These are phyloP conservation scores for Ustulina deusta DNA, from an alignment of 2,329 filamentous ascomycete genomes.

Conservation along the genomic window DNA sequence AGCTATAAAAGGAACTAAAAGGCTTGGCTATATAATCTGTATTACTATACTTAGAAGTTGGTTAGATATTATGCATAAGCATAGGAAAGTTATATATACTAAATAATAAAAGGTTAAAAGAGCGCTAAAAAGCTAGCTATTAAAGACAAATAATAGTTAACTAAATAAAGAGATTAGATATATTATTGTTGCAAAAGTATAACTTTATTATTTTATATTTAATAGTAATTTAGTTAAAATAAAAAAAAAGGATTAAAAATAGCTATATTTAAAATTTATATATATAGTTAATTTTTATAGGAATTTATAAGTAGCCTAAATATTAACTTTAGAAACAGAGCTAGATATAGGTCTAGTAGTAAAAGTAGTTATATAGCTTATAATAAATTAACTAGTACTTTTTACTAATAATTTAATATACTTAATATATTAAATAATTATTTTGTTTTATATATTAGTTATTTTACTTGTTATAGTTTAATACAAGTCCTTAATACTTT, in stretches of 20 bases:
- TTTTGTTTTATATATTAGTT: too few relatives aligned
- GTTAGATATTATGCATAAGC: neutral
- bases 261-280: constrained; percentile 7
- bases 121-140: neutral
- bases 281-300: neutral
- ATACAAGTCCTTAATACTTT: too few relatives aligned
- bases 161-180: neutral
- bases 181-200: constrained; percentile 7
- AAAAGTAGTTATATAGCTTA: neutral
- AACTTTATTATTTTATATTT: constrained; percentile 11
- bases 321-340: neutral
- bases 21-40: too few relatives aligned
- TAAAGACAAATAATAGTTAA: neutral
- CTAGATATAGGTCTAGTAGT: neutral
- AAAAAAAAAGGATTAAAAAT: neutral
- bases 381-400: neutral
- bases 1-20: too few relatives aligned
- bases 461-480: too few relatives aligned
- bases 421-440: too few relatives aligned
- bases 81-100: neutral
- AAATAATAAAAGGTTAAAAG: neutral
- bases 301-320: neutral
- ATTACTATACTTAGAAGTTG: neutral
- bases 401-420: too few relatives aligned
- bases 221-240: constrained; percentile 6